phyloP scores from a whole-genome alignment of 257 asterid genomes.

The Primulina eburnea region DNA sequence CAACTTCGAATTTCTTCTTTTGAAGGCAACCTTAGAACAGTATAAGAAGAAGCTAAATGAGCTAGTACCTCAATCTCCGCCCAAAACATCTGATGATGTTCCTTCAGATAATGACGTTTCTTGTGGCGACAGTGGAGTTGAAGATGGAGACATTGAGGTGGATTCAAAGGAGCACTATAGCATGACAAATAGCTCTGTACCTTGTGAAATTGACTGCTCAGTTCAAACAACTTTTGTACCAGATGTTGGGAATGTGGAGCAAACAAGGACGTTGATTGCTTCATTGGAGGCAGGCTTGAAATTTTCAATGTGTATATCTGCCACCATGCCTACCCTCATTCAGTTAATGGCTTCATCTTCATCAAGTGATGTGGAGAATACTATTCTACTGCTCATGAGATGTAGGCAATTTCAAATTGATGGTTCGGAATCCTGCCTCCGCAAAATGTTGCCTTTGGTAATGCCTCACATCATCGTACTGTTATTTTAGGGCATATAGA shows the following conservation, averaged over 20 bases:
- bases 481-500: constrained; percentile 7
- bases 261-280: constrained; percentile 92
- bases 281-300: constrained; percentile 90
- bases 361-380: constrained; percentile 88
- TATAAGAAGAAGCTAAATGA: constrained; percentile 79
- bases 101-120: constrained; percentile 47
- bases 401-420: constrained; percentile 93
- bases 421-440: constrained; percentile 88
- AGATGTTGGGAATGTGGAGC: constrained; percentile 90
- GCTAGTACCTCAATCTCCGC: constrained; percentile 53
- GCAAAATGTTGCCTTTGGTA: constrained; percentile 99
- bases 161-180: constrained; percentile 45
- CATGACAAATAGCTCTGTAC: constrained; percentile 64
- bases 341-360: constrained; percentile 98
- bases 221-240: constrained; percentile 58
- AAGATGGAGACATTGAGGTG: constrained; percentile 42
- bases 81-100: constrained; percentile 34
- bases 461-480: constrained; percentile 30
- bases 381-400: constrained; percentile 93
- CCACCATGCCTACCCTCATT: constrained; percentile 77
- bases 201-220: constrained; percentile 39
- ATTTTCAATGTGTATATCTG: constrained; percentile 77
- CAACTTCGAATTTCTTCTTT: constrained; percentile 82
- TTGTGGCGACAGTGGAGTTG: constrained; percentile 55
- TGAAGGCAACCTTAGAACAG: constrained; percentile 93